phyloP scores from a whole-genome alignment of 768 basidiomycete species.

The Lyophyllum decastes region DNA sequence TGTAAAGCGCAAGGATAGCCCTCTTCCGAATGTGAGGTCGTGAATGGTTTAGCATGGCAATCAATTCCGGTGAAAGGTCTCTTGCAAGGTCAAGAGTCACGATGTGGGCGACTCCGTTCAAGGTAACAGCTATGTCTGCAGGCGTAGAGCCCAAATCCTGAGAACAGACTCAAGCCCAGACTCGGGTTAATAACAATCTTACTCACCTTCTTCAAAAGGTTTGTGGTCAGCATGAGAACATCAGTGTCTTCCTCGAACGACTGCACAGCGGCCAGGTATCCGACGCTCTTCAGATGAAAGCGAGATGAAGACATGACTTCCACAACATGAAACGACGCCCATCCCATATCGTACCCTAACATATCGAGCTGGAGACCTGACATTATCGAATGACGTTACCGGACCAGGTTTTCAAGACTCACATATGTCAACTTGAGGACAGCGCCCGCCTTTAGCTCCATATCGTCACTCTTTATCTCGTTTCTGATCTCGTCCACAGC shows the following conservation, averaged over 20 bases:
- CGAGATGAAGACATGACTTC: conserved; percentile 97
- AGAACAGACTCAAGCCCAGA: conserved; percentile 21
- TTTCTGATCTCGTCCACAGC: conserved; percentile 92
- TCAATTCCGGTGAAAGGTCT: conserved; percentile 84
- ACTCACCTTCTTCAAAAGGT: conserved; percentile 88
- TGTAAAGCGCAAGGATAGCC: conserved; percentile 83
- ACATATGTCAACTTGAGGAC: conserved; percentile 97
- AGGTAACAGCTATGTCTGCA: conserved; percentile 70
- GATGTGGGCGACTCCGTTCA: conserved; percentile 84
- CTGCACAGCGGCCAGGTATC: conserved; percentile 90
- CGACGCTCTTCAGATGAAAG: conserved; percentile 91
- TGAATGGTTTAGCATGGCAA: conserved; percentile 88
- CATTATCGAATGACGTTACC: conserved; percentile 9
- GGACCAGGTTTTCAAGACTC: conserved; percentile 35
- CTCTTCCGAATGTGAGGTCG: conserved; percentile 87
- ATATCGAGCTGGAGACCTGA: conserved; percentile 80
- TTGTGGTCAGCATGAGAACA: conserved; percentile 96
- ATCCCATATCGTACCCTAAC: conserved; percentile 93
- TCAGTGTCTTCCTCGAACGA: conserved; percentile 95
- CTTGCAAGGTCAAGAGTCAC: conserved; percentile 88
- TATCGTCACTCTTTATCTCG: conserved; percentile 92
- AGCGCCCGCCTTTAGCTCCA: conserved; percentile 95
- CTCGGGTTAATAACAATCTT: conserved; percentile 6
- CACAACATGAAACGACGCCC: conserved; percentile 96
- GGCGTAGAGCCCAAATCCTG: conserved; percentile 83